Percentiles rank a stretch among this genome's conserved stretches.
Evolutionary conservation across 2,329 filamentous ascomycete species (phyloP).

Genomic region (Raffaelea albimanens): DNA sequence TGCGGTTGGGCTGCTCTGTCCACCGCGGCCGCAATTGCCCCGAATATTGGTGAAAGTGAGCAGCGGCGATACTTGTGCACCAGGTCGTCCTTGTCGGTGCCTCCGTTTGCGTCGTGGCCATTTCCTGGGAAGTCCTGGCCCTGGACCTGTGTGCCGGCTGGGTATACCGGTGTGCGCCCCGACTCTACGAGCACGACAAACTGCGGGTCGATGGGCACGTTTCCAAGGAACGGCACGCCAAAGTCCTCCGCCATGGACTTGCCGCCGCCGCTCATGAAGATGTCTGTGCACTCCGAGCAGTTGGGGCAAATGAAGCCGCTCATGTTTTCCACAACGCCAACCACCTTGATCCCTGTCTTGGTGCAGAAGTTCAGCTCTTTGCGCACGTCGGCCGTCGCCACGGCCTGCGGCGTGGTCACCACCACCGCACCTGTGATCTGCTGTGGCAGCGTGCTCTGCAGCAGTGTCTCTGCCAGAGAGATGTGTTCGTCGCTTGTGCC

Average conservation of each 20-base stretch:
- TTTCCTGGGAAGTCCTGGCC: conserved; percentile 45
- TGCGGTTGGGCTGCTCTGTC: conserved; percentile 10
- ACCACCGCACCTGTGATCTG: conserved; percentile 83
- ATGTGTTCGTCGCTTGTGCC: conserved; percentile 98
- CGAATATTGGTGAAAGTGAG: conserved; percentile 60
- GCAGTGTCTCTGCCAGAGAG: conserved; percentile 77
- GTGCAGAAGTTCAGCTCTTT: conserved; percentile 91
- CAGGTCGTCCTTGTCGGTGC: conserved; percentile 35
- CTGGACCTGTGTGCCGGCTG: conserved; percentile 54
- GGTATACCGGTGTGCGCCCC: conserved; percentile 54
- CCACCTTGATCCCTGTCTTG: conserved; percentile 68
- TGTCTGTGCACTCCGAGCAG: conserved; percentile 78
- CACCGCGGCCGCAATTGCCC: conserved; percentile 27
- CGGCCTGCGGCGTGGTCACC: conserved; percentile 91
- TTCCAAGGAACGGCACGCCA: conserved; percentile 71
- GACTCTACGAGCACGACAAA: conserved; percentile 85
- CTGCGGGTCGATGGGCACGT: conserved; percentile 84
- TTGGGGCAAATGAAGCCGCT: conserved; percentile 76
- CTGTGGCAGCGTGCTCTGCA: conserved; percentile 50
- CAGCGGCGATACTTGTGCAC: conserved; percentile 66
- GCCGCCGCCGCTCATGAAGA: conserved; percentile 88
- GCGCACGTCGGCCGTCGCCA: conserved; percentile 85
- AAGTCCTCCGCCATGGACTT: conserved; percentile 84
- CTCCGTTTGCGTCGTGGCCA: conserved; percentile 14
- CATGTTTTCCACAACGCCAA: conserved; percentile 98